phyloP scores from a whole-genome alignment of 129 eudicot species.

The Daucus carota region DNA sequence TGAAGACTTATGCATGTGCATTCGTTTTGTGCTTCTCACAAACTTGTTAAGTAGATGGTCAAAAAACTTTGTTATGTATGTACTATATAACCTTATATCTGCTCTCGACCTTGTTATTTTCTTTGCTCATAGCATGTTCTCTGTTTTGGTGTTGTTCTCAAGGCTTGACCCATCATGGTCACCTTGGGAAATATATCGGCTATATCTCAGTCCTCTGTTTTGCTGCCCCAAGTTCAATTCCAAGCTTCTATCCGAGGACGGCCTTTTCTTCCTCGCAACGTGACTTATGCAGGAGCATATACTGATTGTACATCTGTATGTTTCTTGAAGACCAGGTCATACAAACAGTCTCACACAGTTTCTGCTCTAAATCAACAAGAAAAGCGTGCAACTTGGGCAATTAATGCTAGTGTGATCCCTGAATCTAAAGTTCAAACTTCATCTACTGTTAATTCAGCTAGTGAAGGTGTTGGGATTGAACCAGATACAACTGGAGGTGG shows the following conservation, averaged over 20 bases:
- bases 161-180: slow-evolving; percentile 45
- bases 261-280: slow-evolving; percentile 16
- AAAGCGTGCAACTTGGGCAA: slow-evolving; percentile 22
- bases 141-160: slow-evolving; percentile 16
- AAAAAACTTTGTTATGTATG: not conserved
- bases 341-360: slow-evolving; percentile 12
- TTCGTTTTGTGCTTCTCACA: not conserved
- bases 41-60: not conserved
- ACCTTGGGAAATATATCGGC: slow-evolving; percentile 54
- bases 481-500: slow-evolving; percentile 44
- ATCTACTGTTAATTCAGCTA: slow-evolving; percentile 36
- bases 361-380: slow-evolving; percentile 16
- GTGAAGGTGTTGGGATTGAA: slow-evolving; percentile 32
- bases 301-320: slow-evolving; percentile 12
- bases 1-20: not conserved
- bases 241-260: slow-evolving; percentile 23
- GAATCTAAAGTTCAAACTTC: slow-evolving; percentile 48
- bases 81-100: not conserved
- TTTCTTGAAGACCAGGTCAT: slow-evolving; percentile 23
- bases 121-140: slow-evolving; percentile 1
- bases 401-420: slow-evolving; percentile 39
- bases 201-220: slow-evolving; percentile 44
- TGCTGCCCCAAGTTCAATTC: slow-evolving; percentile 37
- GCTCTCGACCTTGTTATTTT: not conserved
- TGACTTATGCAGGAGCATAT: slow-evolving; percentile 18